phyloP scores from a whole-genome alignment of 345 rosid species.

The Moricandia moricandioides region DNA sequence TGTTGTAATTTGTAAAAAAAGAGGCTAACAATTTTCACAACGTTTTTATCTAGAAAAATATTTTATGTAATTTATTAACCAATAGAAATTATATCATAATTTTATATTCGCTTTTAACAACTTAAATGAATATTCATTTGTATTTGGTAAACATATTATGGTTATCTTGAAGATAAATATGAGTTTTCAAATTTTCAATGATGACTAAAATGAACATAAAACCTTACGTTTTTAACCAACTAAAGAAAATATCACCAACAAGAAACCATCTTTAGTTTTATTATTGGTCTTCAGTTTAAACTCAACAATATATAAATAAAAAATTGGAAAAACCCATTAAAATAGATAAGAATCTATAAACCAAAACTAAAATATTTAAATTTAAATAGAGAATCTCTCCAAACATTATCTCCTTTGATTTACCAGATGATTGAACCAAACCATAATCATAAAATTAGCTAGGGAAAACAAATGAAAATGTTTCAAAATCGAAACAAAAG shows the following conservation, averaged over 20 bases:
- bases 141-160: background rate
- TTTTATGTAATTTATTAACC: background rate
- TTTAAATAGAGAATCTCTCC: constrained; percentile 10
- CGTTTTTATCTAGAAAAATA: background rate
- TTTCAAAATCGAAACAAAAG: background rate
- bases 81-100: no score
- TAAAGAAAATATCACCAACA: background rate
- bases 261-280: background rate
- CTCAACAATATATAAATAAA: constrained; percentile 19
- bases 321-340: constrained; percentile 15
- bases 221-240: background rate
- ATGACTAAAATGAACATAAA: background rate
- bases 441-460: constrained; percentile 10
- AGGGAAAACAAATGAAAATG: background rate
- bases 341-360: background rate
- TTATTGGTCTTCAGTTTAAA: constrained; percentile 13
- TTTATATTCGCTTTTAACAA: no score
- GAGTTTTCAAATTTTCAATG: background rate
- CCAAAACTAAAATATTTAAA: constrained; percentile 12
- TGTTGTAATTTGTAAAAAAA: background rate
- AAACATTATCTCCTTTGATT: constrained; percentile 9
- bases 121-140: background rate
- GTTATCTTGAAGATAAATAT: background rate
- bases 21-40: background rate
- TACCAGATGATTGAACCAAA: background rate